Base-by-base conservation (phyloP, 192 early-diverging fungal genomes). In the Piromyces finnis region DNA sequence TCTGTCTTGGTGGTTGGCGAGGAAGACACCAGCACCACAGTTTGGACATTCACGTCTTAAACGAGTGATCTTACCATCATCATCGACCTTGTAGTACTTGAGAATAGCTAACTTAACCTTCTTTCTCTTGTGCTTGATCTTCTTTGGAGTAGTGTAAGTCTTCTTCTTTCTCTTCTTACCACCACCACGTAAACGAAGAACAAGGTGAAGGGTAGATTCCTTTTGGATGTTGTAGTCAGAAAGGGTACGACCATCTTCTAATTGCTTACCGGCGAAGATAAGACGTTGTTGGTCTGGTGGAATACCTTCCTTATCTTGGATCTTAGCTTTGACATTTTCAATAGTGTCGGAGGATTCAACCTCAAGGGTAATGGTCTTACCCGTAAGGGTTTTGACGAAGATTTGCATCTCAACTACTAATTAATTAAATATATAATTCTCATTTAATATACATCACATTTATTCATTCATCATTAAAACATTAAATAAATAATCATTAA, bases 71-170 rank as follows among this genome's bases (percentile, higher is more conserved):
- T 97, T 96, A 83, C 96, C 95, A 86, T 93, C 91, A 84, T 93
- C 92, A 80, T 99, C 97, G 80, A 99, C 96, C 94, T 99, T 96
- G 92, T 98, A 99, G 94, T 92, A 97, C 93, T 98, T 97, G 87
- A 99, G 91, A 83, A 98, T 95, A 41, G 96, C 94, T 84, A 99
- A 89, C 92, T 99, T 99, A 86, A 98, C 96, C 91, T 98, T 98
- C 93, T 95, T 96, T 86, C 92, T 90, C 94, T 98, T 98, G 93
- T 99, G 96, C 86, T 95, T 93, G 84, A 95, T 96, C 93, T 98
- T 98, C 95, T 99, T 98, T 88, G 97, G 97, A 81, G 97, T 99
- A 83, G 96, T 99, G 93, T 99, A 98, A 82, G 91, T 94, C 96
- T 99, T 99, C 96, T 99, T 99, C 93, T 98, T 99, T 83, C 95